phyloP scores from a whole-genome alignment of 116 monocot species.

The Papilionanthe hybrid region DNA sequence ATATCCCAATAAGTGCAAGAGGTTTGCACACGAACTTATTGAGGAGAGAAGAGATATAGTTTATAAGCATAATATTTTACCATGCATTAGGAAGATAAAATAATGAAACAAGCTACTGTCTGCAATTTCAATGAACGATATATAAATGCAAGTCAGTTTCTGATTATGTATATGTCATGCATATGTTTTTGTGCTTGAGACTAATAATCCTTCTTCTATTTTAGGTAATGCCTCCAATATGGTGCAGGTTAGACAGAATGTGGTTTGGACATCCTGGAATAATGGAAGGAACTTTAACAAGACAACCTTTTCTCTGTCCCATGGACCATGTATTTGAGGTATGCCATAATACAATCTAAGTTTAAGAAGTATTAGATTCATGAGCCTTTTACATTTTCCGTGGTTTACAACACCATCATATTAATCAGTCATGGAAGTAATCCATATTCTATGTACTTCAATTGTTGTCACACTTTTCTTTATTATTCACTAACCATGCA shows the following conservation, averaged over 20 bases:
- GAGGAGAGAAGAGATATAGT: background rate
- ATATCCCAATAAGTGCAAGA: background rate
- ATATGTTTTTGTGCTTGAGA: background rate
- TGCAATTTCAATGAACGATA: background rate
- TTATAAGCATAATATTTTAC: background rate
- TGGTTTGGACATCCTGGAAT: slow-evolving; percentile 93
- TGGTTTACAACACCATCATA: background rate
- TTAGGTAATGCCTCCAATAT: slow-evolving; percentile 96
- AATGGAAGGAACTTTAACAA: slow-evolving; percentile 69
- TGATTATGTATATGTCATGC: background rate
- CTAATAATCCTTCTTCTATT: slow-evolving; percentile 29
- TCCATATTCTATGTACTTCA: background rate
- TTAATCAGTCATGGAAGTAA: background rate
- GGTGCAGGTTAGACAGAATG: slow-evolving; percentile 91
- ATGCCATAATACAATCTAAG: background rate
- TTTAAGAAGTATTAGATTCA: background rate
- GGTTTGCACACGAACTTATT: background rate
- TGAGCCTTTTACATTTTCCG: background rate
- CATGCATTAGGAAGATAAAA: background rate
- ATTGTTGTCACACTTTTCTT: background rate
- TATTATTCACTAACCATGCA: background rate
- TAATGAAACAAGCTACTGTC: background rate
- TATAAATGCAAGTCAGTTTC: background rate
- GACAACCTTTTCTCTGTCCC: slow-evolving; percentile 87
- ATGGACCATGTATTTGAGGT: slow-evolving; percentile 97